Evolutionary conservation across 169 alveolate genomes (phyloP), one percentile per base, ranked within the genome.

Genomic region (Cryptosporidium sp.): DNA sequence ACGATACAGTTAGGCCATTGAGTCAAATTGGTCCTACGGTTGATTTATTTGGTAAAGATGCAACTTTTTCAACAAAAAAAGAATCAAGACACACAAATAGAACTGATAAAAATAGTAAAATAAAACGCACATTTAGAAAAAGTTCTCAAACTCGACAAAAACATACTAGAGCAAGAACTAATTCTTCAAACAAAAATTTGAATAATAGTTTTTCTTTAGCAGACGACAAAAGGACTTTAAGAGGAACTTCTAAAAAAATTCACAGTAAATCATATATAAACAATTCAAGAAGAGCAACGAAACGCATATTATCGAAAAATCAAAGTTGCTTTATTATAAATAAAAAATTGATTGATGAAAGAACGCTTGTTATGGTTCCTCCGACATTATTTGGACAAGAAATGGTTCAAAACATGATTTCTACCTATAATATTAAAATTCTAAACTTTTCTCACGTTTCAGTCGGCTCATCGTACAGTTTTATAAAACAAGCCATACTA

Each of bases 1-100:
- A n/a, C 16, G 67, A 56, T 0, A 56, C 2, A 26, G 67, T 56
- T 56, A 56, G 67, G 0, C 37, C 37, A 56, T 9, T 56, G 29
- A 10, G n/a, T 3, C n/a, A 56, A 23, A 26, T 56, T 23, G 67
- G 67, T 9, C 33, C 72, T 21, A 65, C 72, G 2, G n/a, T 14
- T n/a, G 21, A 31, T 5, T 65, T 65, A 65, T 65, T 65, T 65
- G 72, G 53, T 3, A 52, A 65, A 37, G 33, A 37, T 14, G n/a
- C 72, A n/a, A 23, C 33, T 7, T 65, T 65, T 65, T 39, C 67
- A 56, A 56, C 29, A 23, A 16, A 16, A 1, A 5, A 6, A 56
- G 29, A 10, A 2, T 56, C 67, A n/a, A 56, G 21, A 26, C 3
- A 0, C 21, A 2, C 18, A n/a, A 8, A 7, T 9, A 26, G 8